A percentile compares a stretch with the other conserved stretches of the same genome.
Conservation (phyloP, 352 stramenopile genomes). For the Globisporangium canariense region DNA sequence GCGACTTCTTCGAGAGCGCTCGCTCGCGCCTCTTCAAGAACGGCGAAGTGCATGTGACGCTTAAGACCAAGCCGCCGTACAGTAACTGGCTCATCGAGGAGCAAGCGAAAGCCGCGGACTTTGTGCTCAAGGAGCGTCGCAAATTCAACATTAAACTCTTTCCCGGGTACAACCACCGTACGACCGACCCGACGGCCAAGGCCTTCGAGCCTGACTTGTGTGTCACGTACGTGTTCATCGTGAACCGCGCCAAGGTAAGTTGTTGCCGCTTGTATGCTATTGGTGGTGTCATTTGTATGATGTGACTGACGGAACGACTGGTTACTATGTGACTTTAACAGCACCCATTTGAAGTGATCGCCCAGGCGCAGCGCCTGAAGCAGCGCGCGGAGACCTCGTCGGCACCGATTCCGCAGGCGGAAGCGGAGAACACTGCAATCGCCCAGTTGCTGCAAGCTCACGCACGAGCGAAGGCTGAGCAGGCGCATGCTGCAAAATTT, state of each 20-base stretch:
- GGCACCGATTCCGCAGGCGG: not conserved
- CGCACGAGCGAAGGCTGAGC: conserved; percentile 6
- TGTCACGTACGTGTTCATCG: conserved; percentile 85
- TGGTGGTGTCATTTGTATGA: not conserved
- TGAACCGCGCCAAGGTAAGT: conserved; percentile 69
- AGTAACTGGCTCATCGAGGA: conserved; percentile 88
- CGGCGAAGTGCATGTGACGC: conserved; percentile 79
- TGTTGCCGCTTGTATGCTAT: not conserved
- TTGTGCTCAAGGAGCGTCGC: conserved; percentile 75
- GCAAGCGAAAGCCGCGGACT: conserved; percentile 59
- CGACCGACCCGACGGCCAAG: conserved; percentile 83
- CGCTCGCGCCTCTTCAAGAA: conserved; percentile 45
- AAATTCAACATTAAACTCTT: conserved; percentile 74
- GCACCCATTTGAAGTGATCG: conserved; percentile 18
- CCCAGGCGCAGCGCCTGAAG: conserved; percentile 12
- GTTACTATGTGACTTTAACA: not conserved
- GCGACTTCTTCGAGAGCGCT: conserved; percentile 85
- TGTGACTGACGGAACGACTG: not conserved
- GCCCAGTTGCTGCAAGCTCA: conserved; percentile 21
- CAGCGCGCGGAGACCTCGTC: not conserved
- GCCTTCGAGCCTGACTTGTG: conserved; percentile 81
- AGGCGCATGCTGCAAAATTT: not conserved
- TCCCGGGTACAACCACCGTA: conserved; percentile 85
- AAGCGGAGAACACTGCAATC: conserved; percentile 29
- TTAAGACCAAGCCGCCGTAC: conserved; percentile 86